These are phyloP conservation scores for Metschnikowia picachoensis DNA, from an alignment of 805 yeast genomes.

Conservation along the genomic window DNA sequence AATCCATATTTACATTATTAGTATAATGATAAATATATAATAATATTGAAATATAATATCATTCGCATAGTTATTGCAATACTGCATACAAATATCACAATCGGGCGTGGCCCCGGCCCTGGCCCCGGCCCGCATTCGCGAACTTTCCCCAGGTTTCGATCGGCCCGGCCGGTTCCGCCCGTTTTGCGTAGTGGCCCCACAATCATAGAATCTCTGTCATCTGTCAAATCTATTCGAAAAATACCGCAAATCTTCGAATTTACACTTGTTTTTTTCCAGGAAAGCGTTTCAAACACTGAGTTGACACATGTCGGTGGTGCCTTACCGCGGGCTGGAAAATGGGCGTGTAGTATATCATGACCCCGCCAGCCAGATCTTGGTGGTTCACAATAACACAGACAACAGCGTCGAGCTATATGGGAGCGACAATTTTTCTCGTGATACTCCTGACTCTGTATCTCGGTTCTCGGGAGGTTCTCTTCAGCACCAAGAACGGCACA, in stretches of 20 bases:
- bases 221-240: too few species aligned
- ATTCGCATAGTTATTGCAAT: too few species aligned
- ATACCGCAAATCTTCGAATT: not conserved
- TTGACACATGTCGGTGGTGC: constrained; percentile 34
- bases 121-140: not conserved
- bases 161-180: not conserved
- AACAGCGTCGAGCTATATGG: constrained; percentile 26
- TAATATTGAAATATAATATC: too few species aligned
- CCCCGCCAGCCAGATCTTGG: constrained; percentile 32
- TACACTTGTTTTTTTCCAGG: not conserved
- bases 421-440: constrained; percentile 9
- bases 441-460: not conserved
- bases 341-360: constrained; percentile 34
- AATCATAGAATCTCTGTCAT: too few species aligned
- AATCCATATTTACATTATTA: too few species aligned
- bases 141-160: not conserved
- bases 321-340: constrained; percentile 26
- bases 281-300: not conserved
- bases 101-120: too few species aligned
- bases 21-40: too few species aligned
- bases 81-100: too few species aligned
- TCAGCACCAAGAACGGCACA: not conserved
- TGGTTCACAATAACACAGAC: constrained; percentile 30
- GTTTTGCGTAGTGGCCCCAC: too few species aligned
- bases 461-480: not conserved